Evolutionary conservation across 2,329 filamentous ascomycete species (phyloP), one percentile per base, ranked within the genome.

Genomic region (Metarhizium guizhouense): DNA sequence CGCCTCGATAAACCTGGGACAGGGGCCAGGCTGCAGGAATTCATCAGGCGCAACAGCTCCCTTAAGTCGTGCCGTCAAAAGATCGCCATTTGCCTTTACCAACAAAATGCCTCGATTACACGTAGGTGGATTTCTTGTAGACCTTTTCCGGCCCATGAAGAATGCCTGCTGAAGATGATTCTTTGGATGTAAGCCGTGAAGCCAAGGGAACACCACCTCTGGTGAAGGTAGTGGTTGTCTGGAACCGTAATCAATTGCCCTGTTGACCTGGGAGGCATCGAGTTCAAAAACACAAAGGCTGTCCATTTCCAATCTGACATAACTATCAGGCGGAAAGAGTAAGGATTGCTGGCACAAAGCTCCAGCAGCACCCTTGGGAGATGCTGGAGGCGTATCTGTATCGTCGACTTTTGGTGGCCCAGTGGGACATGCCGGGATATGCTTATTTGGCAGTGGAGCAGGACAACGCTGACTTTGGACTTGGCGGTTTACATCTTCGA

Each of bases 101-200:
- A 97, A 68, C 1, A 90, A 91, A 58, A 97, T 78, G 20, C 86
- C 86, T 53, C 94, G 84, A 64, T 95, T 78, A 67, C 90, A 95
- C 63, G 78, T 81, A 13, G 72, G 72, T 0, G 91, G 90, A 62
- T 81, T 85, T 50, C 88, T 80, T 52, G 87, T 72, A n/a, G 82
- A 77, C 58, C 85, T 87, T 64, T 86, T 86, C 59, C 90, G 83
- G 30, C 88, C 85, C 53, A 86, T 84, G 69, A 99, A 97, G 75
- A 96, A 97, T 6, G 88, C 83, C 58, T 94, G 81, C 66, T 99
- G 94, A 54, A 96, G 81, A 58, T 90, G 85, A 66, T 99, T 99
- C 58, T 87, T 83, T 0, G 89, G 86, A 65, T 97, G 92, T 45
- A 97, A 75, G 29, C 94, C 94, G 72, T 99, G 94, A 29, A 96